Base-by-base conservation (phyloP, 768 basidiomycete species). In the Termitomyces titanicus region DNA sequence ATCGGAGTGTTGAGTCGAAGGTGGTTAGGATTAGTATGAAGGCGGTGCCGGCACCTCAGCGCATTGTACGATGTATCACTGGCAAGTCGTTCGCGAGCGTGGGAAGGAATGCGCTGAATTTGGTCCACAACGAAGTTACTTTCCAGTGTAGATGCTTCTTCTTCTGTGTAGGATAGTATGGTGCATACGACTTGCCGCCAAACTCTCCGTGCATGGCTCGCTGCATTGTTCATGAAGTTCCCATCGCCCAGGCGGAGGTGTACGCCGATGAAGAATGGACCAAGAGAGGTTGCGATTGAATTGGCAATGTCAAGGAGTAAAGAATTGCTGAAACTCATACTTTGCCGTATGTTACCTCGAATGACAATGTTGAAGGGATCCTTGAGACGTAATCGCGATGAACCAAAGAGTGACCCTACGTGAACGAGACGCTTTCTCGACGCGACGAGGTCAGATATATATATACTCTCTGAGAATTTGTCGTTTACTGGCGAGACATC, bases 341-440 rank as follows among this genome's bases (percentile, higher is more conserved):
- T 66, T 53, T 71, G 68, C 15, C 88, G 80, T 47, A 87, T 72
- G 17, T 68, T 61, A 6, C 71, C 65, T 2, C 84, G 81, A 25
- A 82, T 62, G 13, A 63, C 66, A 47, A 72, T 63, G 59, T 82
- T 78, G 13, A 63, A 62, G 9, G 63, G 60, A 27, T 72, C 62
- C 20, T 70, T 74, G 0, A 90, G 73, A 22, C 79, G 76, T 2
- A 92, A 70, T 9, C 92, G 80, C 2, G 84, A 83, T 1, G 88
- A 85, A 5, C 89, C 89, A 69, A 92, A 92, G 1, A 92, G 76
- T 0, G 85, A 84, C 9, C 91, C 91, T 13, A 93, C 63, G 53
- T 86, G 82, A 15, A 94, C 63, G 25, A 92, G 77, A 9, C 76
- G 80, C 54, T 81, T 72, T 4, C 63, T 61, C 20, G 71, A 65